Base-by-base conservation (phyloP, 768 basidiomycete species). In the Dendrothele bispora region DNA sequence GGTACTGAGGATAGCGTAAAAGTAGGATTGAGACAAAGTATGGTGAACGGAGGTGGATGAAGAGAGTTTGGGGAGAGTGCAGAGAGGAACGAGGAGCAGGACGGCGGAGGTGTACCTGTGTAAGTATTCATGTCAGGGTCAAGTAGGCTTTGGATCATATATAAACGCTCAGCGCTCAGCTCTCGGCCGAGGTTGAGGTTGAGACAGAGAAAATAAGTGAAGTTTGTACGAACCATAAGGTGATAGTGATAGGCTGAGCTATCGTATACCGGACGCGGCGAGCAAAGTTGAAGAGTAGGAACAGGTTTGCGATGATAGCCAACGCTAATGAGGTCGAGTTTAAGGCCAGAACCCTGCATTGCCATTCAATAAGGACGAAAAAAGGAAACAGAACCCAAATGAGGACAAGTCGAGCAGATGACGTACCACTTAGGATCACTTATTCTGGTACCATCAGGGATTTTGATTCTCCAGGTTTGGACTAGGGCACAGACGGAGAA, bases 271-370 rank as follows among this genome's bases (percentile, higher is more conserved):
- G 61, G 10, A 72, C 57, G 7, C 69, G 53, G 26, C 61, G 63
- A 0, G 69, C 70, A 50, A 73, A 72, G 39, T 71, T 71, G 39
- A 71, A 61, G 11, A 73, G 48, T 1, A 75, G 62, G 1, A 69
- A 45, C 1, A 66, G 3, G 43, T 73, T 75, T 0, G 68, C 72
- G 1, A 57, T 22, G 3, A 72, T 43, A 1, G 72, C 70, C 2
- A 62, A 50, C 2, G 56, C 60, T 5, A 73, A 59, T 0, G 71
- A 70, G 5, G 63, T 39, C 2, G 59, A 54, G 28, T 68, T 72
- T 2, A 72, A 32, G 1, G 54, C 61, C 6, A 61, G 50, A 17
- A 72, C 41, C 71, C 71, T 73, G 41, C 21, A 5, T n/a, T n/a
- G n/a, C n/a, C n/a, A n/a, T n/a, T n/a, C n/a, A n/a, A n/a, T n/a